Base-by-base conservation (phyloP, 108 stramenopile genomes). In the Skeletonema menzelii region DNA sequence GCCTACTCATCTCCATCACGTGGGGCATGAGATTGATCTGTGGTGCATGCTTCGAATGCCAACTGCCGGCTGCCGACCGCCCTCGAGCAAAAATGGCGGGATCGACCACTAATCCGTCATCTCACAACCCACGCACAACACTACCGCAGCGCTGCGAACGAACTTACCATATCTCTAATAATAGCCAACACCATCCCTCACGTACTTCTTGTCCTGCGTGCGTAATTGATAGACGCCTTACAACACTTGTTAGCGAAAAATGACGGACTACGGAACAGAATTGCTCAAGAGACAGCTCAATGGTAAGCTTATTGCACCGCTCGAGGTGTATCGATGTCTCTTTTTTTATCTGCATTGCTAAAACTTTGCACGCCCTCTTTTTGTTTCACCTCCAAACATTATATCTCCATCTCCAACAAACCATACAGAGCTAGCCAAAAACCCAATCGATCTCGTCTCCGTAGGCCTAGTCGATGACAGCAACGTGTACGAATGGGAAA, bases 401-500 rank as follows among this genome's bases (percentile, higher is more conserved):
- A n/a, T n/a, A n/a, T n/a, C 38, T 30, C 15, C 32, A 30, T 5
- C 49, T 24, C 13, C 22, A 64, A 27, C 27, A 26, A 27, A 19
- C 8, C 14, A 24, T 27, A 4, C 72, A 95, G 94, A 95, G 66
- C 77, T 95, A 27, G 79, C 82, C 15, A 95, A 92, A 73, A 95
- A 95, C 59, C 94, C 94, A 22, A 92, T 92, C 76, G 94, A 95
- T 78, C 79, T 91, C 64, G 91, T 95, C n/a, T 87, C 86, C 31
- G 94, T 95, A 26, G 94, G 94, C 11, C 85, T 95, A 56, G 79
- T 63, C 32, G 94, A 95, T 63, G 94, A 95, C 42, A 82, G 76
- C 76, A 91, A 91, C 76, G 81, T 97, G 11, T 94, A 93, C 78
- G 86, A 96, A 27, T 99, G 99, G 99, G 97, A 98, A 82, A 87